These are phyloP conservation scores for Raffaelea albimanens DNA, from an alignment of 2,329 filamentous ascomycete genomes.

Conservation along the genomic window DNA sequence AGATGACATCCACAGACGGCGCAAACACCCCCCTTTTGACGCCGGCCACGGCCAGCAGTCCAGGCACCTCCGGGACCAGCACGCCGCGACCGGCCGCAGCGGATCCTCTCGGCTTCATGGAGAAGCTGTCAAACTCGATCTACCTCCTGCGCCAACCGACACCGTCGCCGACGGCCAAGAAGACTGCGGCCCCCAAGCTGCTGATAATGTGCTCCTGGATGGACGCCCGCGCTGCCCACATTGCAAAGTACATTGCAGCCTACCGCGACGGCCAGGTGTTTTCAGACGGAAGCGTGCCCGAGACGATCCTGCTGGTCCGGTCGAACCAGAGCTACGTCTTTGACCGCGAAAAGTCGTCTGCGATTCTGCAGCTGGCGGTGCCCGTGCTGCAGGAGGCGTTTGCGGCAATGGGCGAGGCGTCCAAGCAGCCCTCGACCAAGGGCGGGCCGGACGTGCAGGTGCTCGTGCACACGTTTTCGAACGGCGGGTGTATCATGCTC, in stretches of 20 bases:
- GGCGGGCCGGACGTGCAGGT: slow-evolving; percentile 19
- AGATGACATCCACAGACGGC: background rate
- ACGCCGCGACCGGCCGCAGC: slow-evolving; percentile 2
- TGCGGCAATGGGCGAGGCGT: slow-evolving; percentile 3
- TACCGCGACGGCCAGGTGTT: slow-evolving; percentile 25
- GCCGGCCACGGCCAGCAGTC: background rate
- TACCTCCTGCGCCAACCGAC: slow-evolving; percentile 24
- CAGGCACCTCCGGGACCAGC: background rate
- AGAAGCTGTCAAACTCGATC: slow-evolving; percentile 25
- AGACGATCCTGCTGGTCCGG: slow-evolving; percentile 37
- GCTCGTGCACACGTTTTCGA: slow-evolving; percentile 42
- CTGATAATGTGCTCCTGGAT: slow-evolving; percentile 42
- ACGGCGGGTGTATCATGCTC: slow-evolving; percentile 37
- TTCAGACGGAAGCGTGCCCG: slow-evolving; percentile 21
- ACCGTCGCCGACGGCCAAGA: background rate
- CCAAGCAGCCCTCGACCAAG: slow-evolving; percentile 12
- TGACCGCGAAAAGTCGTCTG: slow-evolving; percentile 20
- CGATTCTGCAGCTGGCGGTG: slow-evolving; percentile 28
- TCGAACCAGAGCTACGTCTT: slow-evolving; percentile 28
- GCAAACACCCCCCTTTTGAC: background rate
- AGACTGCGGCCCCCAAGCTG: slow-evolving; percentile 28
- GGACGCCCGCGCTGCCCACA: slow-evolving; percentile 37
- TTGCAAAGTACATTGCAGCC: slow-evolving; percentile 39
- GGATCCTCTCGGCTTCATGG: slow-evolving; percentile 25
- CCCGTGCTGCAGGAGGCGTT: slow-evolving; percentile 25